phyloP scores from a whole-genome alignment of 805 yeast species.

The Metschnikowia lochheadii region DNA sequence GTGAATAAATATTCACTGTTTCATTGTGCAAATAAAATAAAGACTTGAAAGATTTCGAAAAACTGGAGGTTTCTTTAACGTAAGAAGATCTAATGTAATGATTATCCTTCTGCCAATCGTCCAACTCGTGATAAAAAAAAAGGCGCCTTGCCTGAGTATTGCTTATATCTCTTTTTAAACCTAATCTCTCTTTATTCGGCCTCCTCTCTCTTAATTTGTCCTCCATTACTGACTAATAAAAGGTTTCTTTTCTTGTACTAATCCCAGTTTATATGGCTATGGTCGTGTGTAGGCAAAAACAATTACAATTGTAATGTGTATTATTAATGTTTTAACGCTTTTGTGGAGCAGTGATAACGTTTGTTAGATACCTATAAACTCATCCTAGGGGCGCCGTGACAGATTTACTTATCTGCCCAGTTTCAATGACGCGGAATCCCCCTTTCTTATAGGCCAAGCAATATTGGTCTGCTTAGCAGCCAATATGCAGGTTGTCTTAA shows the following conservation, averaged over 20 bases:
- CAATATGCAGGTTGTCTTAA: too few relatives aligned
- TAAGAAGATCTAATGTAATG: constrained; percentile 63
- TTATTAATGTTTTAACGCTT: too few relatives aligned
- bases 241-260: neutral
- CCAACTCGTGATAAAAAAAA: constrained; percentile 52
- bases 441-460: too few relatives aligned
- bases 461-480: too few relatives aligned
- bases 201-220: neutral
- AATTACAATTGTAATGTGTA: neutral
- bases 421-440: too few relatives aligned
- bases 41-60: constrained; percentile 42
- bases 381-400: too few relatives aligned
- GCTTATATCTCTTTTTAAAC: neutral
- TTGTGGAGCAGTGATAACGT: too few relatives aligned
- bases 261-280: neutral
- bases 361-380: too few relatives aligned
- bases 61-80: constrained; percentile 52
- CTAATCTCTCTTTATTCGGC: neutral
- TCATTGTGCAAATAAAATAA: constrained; percentile 63
- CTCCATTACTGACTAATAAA: neutral
- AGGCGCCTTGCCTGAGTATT: neutral
- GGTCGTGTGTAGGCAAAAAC: neutral
- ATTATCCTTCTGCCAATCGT: constrained; percentile 73
- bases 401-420: too few relatives aligned
- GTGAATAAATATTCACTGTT: constrained; percentile 67